A percentile compares a stretch with the other conserved stretches of the same genome.
Conservation (phyloP, 768 basidiomycete genomes). For the Boletus pseudopeckii region DNA sequence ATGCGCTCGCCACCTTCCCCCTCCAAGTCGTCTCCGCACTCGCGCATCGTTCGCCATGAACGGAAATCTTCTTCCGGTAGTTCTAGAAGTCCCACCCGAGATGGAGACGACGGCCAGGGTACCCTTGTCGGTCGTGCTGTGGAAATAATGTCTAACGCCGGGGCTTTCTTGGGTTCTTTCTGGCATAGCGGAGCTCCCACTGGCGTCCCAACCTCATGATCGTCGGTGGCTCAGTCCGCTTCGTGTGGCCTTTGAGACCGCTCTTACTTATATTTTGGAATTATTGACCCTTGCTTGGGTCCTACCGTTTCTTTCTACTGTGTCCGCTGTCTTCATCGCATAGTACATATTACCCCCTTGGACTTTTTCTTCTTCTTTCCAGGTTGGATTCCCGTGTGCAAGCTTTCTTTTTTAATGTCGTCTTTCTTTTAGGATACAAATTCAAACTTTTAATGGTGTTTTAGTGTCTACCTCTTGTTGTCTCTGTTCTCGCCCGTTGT, state of each 20-base stretch:
- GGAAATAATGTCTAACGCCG: constrained; percentile 77
- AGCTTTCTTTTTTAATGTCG: neutral
- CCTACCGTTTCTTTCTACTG: neutral
- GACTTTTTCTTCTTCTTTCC: constrained; percentile 9
- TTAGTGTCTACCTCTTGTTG: constrained; percentile 8
- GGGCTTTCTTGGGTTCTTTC: constrained; percentile 67
- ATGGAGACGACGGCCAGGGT: constrained; percentile 31
- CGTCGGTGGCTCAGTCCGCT: neutral
- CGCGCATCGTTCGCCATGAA: constrained; percentile 6
- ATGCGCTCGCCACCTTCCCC: constrained; percentile 25
- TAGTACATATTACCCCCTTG: constrained; percentile 29
- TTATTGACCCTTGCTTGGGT: constrained; percentile 26
- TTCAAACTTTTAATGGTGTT: constrained; percentile 24
- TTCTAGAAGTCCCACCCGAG: constrained; percentile 27
- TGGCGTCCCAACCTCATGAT: constrained; percentile 21
- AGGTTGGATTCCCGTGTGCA: constrained; percentile 16
- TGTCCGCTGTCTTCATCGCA: constrained; percentile 6
- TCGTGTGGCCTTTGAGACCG: too few species aligned
- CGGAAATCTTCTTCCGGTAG: constrained; percentile 17
- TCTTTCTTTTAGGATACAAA: constrained; percentile 23
- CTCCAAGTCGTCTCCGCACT: neutral
- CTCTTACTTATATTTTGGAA: constrained; percentile 33
- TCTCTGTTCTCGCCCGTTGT: neutral
- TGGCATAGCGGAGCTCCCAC: constrained; percentile 39
- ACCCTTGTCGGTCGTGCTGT: constrained; percentile 61